Evolutionary conservation across 2,329 filamentous ascomycete genomes (phyloP).

Genomic region (Ophiostoma fasciatum): DNA sequence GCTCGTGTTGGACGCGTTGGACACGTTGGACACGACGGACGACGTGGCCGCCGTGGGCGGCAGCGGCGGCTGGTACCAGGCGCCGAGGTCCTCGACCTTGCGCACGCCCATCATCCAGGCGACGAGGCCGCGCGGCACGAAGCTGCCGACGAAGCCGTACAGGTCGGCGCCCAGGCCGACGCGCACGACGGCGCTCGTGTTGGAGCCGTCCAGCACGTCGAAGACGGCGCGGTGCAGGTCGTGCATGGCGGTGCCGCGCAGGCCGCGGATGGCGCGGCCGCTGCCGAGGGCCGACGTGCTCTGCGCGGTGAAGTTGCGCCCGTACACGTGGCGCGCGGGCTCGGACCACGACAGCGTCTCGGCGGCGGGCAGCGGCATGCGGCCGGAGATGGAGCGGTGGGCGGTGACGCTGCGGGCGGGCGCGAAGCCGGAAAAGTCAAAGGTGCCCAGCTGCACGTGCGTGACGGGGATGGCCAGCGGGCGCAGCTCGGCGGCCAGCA

Average conservation of each 20-base stretch:
- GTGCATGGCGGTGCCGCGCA: conserved; percentile 56
- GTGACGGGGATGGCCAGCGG: conserved; percentile 65
- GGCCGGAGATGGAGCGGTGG: conserved; percentile 12
- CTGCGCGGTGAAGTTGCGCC: conserved; percentile 43
- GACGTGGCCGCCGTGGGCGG: conserved; percentile 18
- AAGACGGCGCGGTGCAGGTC: conserved; percentile 80
- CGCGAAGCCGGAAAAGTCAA: conserved; percentile 62
- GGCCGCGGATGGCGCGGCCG: conserved; percentile 37
- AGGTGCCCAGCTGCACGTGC: conserved; percentile 80
- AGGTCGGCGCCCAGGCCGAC: conserved; percentile 73
- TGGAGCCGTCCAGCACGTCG: conserved; percentile 62
- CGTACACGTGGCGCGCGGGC: conserved; percentile 44
- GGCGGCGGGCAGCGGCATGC: conserved; percentile 30
- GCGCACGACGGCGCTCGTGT: conserved; percentile 49
- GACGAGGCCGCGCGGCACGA: conserved; percentile 64
- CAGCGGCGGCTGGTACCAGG: conserved; percentile 32
- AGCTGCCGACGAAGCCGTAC: conserved; percentile 74
- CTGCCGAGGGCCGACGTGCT: conserved; percentile 40
- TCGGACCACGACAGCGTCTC: conserved; percentile 52
- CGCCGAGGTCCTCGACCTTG: conserved; percentile 39
- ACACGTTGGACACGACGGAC: conserved; percentile 10
- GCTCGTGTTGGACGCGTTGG: conserved; percentile 1
- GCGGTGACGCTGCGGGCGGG: conserved; percentile 20
- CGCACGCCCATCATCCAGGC: conserved; percentile 85
- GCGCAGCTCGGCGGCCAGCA: conserved; percentile 63